phyloP scores from a whole-genome alignment of 208 protist genomes.

The Leishmania mexicana region DNA sequence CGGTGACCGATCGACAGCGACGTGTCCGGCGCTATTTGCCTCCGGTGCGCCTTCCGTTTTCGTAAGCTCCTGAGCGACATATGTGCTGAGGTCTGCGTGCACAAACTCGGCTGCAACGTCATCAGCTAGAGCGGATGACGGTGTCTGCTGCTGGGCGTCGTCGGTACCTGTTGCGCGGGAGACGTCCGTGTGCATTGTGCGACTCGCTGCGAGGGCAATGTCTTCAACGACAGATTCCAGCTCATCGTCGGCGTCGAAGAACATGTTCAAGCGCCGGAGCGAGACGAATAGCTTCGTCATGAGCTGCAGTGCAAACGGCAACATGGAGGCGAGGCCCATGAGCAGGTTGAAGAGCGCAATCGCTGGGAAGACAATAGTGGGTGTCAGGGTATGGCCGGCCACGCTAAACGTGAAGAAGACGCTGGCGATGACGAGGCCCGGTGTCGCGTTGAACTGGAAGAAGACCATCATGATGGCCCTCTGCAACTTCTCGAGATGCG shows the following conservation, averaged over 20 bases:
- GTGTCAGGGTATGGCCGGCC: conserved; percentile 59
- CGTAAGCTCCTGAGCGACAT: conserved; percentile 45
- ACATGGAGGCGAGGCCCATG: conserved; percentile 70
- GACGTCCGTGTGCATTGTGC: background rate
- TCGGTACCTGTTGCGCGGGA: background rate
- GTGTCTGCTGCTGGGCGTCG: background rate
- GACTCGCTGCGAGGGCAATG: conserved; percentile 3
- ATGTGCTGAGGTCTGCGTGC: conserved; percentile 37
- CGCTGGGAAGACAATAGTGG: conserved; percentile 84
- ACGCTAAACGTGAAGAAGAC: conserved; percentile 54
- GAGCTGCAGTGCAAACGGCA: conserved; percentile 68
- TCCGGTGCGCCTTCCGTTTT: background rate
- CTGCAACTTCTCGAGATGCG: conserved; percentile 27
- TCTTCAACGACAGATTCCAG: conserved; percentile 21
- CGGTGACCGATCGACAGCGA: background rate
- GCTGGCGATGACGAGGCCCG: conserved; percentile 49
- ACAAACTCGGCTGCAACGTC: conserved; percentile 2
- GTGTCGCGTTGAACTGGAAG: conserved; percentile 54
- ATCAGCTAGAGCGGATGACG: background rate
- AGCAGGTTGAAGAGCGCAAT: conserved; percentile 86
- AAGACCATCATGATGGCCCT: conserved; percentile 30
- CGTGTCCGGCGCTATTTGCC: background rate
- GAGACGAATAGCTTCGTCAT: conserved; percentile 69
- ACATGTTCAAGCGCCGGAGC: conserved; percentile 45
- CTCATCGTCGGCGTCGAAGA: conserved; percentile 14